Evolutionary conservation across 140 eudicot genomes (phyloP).

Genomic region (Flaveria floridana): DNA sequence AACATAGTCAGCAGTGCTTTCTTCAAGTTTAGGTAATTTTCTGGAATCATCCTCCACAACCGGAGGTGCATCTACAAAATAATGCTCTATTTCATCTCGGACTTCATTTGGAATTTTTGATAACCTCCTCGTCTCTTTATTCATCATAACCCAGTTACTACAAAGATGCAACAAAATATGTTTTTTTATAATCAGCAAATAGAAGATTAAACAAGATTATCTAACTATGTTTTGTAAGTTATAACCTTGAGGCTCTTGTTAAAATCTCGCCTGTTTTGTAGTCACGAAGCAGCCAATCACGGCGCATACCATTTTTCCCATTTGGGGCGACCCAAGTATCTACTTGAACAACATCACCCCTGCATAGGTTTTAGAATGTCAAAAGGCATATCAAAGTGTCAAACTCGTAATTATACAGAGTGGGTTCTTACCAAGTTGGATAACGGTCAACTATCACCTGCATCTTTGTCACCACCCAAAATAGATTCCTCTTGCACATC

Average conservation of each 20-base stretch:
- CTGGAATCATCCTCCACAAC: conserved; percentile 66
- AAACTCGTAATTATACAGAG: neutral
- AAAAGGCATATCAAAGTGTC: neutral
- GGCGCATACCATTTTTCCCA: conserved; percentile 95
- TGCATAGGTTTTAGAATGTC: conserved; percentile 30
- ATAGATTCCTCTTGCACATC: conserved; percentile 75
- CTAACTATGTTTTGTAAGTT: neutral
- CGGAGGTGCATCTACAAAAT: conserved; percentile 82
- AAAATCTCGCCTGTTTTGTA: conserved; percentile 68
- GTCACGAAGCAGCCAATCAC: conserved; percentile 96
- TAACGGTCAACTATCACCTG: conserved; percentile 85
- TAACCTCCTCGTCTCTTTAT: conserved; percentile 78
- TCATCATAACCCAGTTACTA: conserved; percentile 96
- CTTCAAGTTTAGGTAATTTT: conserved; percentile 80
- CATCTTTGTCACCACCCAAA: conserved; percentile 98
- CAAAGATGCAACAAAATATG: conserved; percentile 7
- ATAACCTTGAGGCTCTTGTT: conserved; percentile 91
- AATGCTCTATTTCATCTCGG: conserved; percentile 69
- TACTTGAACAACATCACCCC: conserved; percentile 99
- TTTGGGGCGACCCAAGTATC: conserved; percentile 95
- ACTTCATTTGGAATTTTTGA: conserved; percentile 93
- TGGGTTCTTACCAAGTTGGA: conserved; percentile 76
- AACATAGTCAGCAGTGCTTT: conserved; percentile 59
- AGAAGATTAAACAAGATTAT: neutral
- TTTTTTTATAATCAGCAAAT: neutral